Evolutionary conservation across 2,329 filamentous ascomycete species (phyloP).

Genomic region (Alternaria sp.): DNA sequence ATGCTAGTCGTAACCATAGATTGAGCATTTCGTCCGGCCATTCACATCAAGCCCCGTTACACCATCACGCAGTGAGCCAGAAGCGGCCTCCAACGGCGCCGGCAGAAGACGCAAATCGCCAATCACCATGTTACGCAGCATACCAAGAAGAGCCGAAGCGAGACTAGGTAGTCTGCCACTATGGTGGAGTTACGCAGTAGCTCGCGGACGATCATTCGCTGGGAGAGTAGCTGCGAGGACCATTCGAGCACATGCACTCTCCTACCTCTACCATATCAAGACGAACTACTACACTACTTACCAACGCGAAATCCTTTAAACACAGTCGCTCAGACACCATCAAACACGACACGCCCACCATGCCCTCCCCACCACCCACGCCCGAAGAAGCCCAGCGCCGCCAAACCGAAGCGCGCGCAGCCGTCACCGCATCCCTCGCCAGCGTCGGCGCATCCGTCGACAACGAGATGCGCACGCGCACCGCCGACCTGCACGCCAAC

Average conservation of each 20-base stretch:
- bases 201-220: neutral
- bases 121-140: constrained; percentile 2
- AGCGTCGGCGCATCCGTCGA: constrained; percentile 73
- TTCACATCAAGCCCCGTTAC: constrained; percentile 31
- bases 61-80: constrained; percentile 25
- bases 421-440: constrained; percentile 57
- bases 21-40: constrained; percentile 16
- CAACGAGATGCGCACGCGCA: constrained; percentile 70
- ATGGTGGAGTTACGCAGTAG: neutral
- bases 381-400: constrained; percentile 42
- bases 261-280: neutral
- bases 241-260: neutral
- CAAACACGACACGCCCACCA: constrained; percentile 11
- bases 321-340: neutral
- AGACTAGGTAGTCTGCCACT: neutral
- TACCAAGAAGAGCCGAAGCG: neutral
- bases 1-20: neutral
- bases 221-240: constrained; percentile 13
- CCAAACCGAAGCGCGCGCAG: constrained; percentile 58
- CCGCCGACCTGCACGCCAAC: constrained; percentile 73
- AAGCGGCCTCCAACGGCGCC: constrained; percentile 11
- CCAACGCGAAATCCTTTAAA: neutral
- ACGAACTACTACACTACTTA: neutral
- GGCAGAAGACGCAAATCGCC: constrained; percentile 8
- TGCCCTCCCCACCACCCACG: constrained; percentile 30